phyloP scores from a whole-genome alignment of 2,329 filamentous ascomycete species.

The Sarocladiaceae sp. region DNA sequence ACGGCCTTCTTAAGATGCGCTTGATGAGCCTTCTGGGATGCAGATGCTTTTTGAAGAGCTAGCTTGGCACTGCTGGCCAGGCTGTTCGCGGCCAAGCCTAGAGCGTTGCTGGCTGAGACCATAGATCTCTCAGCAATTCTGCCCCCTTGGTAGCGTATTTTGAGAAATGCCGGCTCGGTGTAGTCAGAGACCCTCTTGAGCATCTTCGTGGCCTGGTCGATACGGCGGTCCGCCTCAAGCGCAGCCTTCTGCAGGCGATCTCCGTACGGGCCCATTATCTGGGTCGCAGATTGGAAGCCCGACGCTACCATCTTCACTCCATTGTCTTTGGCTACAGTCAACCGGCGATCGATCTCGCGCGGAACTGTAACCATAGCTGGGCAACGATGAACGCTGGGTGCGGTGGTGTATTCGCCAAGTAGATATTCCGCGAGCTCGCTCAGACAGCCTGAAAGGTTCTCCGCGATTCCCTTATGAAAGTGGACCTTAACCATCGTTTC shows the following conservation, averaged over 20 bases:
- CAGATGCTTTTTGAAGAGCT: not conserved
- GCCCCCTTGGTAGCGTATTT: not conserved
- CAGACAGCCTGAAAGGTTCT: slow-evolving; percentile 35
- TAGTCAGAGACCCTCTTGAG: not conserved
- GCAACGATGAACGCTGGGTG: not conserved
- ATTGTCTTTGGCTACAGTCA: not conserved
- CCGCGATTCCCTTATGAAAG: slow-evolving; percentile 45
- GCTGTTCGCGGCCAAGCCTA: not conserved
- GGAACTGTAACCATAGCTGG: not conserved
- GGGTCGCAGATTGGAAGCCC: not conserved
- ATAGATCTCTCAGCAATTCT: not conserved
- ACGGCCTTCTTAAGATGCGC: not conserved
- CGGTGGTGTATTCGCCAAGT: slow-evolving; percentile 17
- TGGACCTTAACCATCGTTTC: slow-evolving; percentile 56
- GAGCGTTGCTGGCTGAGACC: not conserved
- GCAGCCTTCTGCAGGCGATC: slow-evolving; percentile 18
- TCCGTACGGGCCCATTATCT: not conserved
- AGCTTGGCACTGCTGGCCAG: not conserved
- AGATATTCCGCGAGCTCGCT: slow-evolving; percentile 32
- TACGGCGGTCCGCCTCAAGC: slow-evolving; percentile 30
- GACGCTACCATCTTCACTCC: not conserved
- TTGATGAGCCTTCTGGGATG: not conserved
- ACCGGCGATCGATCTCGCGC: not conserved
- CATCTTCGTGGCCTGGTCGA: slow-evolving; percentile 13
- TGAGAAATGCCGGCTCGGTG: not conserved